Evolutionary conservation across 1,284 basidiomycete species (phyloP).

Genomic region (Exsudoporus floridanus): DNA sequence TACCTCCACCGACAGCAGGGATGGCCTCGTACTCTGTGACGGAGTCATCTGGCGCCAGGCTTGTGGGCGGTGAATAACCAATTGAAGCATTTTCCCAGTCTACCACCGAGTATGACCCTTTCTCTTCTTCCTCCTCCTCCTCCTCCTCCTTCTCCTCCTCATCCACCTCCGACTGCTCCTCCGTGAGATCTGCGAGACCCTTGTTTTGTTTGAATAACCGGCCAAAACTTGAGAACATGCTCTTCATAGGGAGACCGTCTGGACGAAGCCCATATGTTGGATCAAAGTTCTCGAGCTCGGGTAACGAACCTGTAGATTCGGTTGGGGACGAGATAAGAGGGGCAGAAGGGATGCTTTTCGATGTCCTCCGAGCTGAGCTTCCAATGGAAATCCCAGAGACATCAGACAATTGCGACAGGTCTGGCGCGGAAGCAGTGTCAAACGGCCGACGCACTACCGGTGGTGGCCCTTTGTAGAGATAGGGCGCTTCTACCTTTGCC

Average conservation of each 20-base stretch:
- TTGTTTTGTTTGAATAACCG: slow-evolving; percentile 65
- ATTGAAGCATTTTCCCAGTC: slow-evolving; percentile 64
- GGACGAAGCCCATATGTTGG: slow-evolving; percentile 97
- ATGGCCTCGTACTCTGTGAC: slow-evolving; percentile 64
- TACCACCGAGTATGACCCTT: slow-evolving; percentile 54
- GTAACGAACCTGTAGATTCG: slow-evolving; percentile 50
- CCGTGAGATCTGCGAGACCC: slow-evolving; percentile 77
- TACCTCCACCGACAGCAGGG: slow-evolving; percentile 77
- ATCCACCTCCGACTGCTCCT: slow-evolving; percentile 57
- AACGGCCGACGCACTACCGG: slow-evolving; percentile 36
- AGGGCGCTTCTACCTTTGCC: slow-evolving; percentile 80
- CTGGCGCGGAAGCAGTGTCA: slow-evolving; percentile 30
- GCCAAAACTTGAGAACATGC: slow-evolving; percentile 70
- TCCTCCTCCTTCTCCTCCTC: slow-evolving; percentile 43
- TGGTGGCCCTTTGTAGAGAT: slow-evolving; percentile 53
- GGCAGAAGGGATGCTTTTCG: slow-evolving; percentile 21
- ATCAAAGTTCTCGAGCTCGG: slow-evolving; percentile 90
- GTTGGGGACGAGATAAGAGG: slow-evolving; percentile 27
- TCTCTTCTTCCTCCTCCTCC: slow-evolving; percentile 45
- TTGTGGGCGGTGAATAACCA: slow-evolving; percentile 37
- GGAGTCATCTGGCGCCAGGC: slow-evolving; percentile 31
- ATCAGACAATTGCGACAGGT: slow-evolving; percentile 18
- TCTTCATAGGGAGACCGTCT: slow-evolving; percentile 79
- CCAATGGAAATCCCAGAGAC: slow-evolving; percentile 39
- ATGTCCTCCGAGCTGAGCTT: slow-evolving; percentile 32